Evolutionary conservation across 352 stramenopile genomes (phyloP), one percentile per base, ranked within the genome.

Genomic region (Pythium rishiriense): DNA sequence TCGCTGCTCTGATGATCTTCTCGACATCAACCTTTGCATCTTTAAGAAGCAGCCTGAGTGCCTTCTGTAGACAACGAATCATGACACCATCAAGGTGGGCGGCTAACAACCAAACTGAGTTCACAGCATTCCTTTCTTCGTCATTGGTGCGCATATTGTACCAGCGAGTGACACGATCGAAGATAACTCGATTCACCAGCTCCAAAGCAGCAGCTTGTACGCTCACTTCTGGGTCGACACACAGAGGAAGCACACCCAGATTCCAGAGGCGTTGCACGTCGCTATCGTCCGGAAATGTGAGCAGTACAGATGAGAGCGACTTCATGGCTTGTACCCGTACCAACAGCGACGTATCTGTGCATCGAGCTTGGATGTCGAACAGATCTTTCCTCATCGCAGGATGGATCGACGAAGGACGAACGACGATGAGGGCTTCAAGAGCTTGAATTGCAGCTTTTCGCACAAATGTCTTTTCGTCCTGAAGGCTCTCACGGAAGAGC

Each of bases 241-340:
- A 94, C 5, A 96, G 70, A 5, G 86, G 84, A n/a, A 96, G 66
- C 33, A 96, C 83, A 12, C 87, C 87, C 24, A 90, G 65, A 63
- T 89, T 93, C 87, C 87, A 96, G n/a, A 93, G 42, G 19, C 81
- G 82, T 48, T 96, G 87, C 1, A 85, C 79, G 21, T 93, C 85
- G 4, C 74, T 59, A 64, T 94, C 81, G 1, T 67, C 54, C 12
- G 86, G 79, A 53, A 92, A 90, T 35, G 79, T 86, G 10, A 90
- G 62, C n/a, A 96, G 39, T 21, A 96, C 80, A 9, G 78, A 70
- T 10, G 87, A 91, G 7, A 96, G 69, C 17, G 85, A 93, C 58
- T 91, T 93, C 55, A 93, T 80, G 2, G 86, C 81, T 61, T 96
- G 87, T 3, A 94, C 81, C 25, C 87, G 84, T 8, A 96, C 86